Percentiles rank a stretch among this genome's conserved stretches.
phyloP scores from a whole-genome alignment of 139 green algal species.

The Coelastrella sp. region DNA sequence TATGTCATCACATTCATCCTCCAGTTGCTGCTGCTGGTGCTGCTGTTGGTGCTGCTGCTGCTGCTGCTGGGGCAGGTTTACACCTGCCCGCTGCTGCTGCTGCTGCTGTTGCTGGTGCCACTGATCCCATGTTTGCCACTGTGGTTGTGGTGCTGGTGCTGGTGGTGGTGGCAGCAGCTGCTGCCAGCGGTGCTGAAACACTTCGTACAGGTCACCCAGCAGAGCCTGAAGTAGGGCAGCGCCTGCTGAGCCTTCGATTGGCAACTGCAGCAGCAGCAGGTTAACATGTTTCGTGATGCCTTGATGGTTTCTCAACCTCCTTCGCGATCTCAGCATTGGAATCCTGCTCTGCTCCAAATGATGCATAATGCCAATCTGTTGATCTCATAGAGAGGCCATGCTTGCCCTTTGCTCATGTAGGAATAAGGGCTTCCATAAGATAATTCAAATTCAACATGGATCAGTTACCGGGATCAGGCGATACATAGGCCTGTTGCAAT shows the following conservation, averaged over 20 bases:
- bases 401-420: no score
- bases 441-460: no score
- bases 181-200: neutral
- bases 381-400: no score
- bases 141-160: conserved; percentile 20
- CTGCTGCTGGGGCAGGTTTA: neutral
- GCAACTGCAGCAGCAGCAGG: neutral
- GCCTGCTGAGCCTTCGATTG: neutral
- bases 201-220: neutral
- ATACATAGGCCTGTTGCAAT: no score
- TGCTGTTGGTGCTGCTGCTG: neutral
- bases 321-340: no score
- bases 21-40: neutral
- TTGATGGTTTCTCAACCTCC: no score
- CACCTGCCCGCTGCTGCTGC: neutral
- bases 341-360: no score
- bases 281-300: no score
- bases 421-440: no score
- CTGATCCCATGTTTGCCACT: neutral
- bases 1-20: conserved; percentile 4
- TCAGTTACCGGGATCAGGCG: no score
- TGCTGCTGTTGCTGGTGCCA: neutral
- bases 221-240: neutral
- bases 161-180: neutral
- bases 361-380: no score